These are phyloP conservation scores for Populus pruinosa DNA, from an alignment of 345 rosid species.

Conservation along the genomic window DNA sequence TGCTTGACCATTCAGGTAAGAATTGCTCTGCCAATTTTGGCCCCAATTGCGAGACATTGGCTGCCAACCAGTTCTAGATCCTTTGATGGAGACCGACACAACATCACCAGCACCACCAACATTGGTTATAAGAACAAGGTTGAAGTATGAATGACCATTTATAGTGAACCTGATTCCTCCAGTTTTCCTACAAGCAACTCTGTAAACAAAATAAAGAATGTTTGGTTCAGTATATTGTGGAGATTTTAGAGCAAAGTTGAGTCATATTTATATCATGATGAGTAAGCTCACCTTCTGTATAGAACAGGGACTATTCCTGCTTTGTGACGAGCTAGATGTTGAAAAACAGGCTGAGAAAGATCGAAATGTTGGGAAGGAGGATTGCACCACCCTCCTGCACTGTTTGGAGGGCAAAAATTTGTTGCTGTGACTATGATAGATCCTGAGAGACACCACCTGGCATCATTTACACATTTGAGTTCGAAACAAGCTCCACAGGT, in stretches of 20 bases:
- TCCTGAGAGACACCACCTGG: constrained; percentile 24
- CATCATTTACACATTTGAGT: constrained; percentile 23
- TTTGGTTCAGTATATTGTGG: background rate
- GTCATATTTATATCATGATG: too few relatives aligned
- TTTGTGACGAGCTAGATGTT: constrained; percentile 23
- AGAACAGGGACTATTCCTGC: constrained; percentile 27
- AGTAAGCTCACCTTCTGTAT: constrained; percentile 17
- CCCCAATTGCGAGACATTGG: constrained; percentile 34
- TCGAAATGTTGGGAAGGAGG: constrained; percentile 28
- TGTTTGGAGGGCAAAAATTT: constrained; percentile 32
- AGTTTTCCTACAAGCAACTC: constrained; percentile 20
- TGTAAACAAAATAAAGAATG: background rate
- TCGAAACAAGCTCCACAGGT: constrained; percentile 29
- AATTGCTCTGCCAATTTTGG: constrained; percentile 29
- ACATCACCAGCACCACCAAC: constrained; percentile 32
- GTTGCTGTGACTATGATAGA: constrained; percentile 25
- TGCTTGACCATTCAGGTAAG: constrained; percentile 20
- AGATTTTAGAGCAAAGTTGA: background rate
- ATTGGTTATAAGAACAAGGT: constrained; percentile 22
- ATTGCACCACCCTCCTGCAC: constrained; percentile 32
- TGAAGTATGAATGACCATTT: constrained; percentile 29
- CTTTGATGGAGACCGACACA: constrained; percentile 15
- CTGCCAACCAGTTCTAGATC: constrained; percentile 21
- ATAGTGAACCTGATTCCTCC: constrained; percentile 27
- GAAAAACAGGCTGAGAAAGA: constrained; percentile 28